Base-by-base conservation (phyloP, 176 grass and related monocot species). In the Zoysia pacifica region DNA sequence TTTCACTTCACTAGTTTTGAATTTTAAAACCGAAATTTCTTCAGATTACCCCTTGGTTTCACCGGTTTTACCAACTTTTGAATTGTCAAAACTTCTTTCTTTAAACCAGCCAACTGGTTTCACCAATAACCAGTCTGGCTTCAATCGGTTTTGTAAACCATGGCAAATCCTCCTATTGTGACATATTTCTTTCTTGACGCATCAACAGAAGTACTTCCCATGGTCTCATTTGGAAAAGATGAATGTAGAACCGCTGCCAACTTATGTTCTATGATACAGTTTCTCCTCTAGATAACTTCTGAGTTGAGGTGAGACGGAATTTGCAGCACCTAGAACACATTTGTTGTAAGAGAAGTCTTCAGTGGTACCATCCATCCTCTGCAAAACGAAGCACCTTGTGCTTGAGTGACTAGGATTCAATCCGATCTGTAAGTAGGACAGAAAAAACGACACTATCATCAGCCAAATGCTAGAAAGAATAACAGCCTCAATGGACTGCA, bases 271-370 rank as follows among this genome's bases (percentile, higher is more conserved):
- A 15, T 46, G 55, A 67, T 19, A 67, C 15, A 79, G 75, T 69
- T 79, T 83, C 19, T 73, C 74, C 75, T 86, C 65, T 6, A 88
- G 50, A 28, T 79, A 68, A 40, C 69, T 68, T 52, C 81, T 69
- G 1, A 88, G 69, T 45, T 83, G 15, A 69, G 81, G 86, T 11
- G 80, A 83, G 45, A 88, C 28, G 49, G 62, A 83, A 62, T 79
- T 51, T 52, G 86, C 86, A 69, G 81, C 86, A 67, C 69, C 86
- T 8, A 52, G 37, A 77, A 83, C 81, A 61, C 81, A 88, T 56
- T 88, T 88, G 36, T 72, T 73, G 62, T 88, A 88, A 53, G 86
- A 88, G 37, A 83, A 79, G 53, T 88, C 86, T 35, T 74, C 86
- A 6, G 69, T 74, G 18, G 75, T 83, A 46, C 35, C 75, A 19